Percentiles rank a stretch among this genome's conserved stretches.
Evolutionary conservation across 441 rosid species (phyloP).

Genomic region (Hura crepitans): DNA sequence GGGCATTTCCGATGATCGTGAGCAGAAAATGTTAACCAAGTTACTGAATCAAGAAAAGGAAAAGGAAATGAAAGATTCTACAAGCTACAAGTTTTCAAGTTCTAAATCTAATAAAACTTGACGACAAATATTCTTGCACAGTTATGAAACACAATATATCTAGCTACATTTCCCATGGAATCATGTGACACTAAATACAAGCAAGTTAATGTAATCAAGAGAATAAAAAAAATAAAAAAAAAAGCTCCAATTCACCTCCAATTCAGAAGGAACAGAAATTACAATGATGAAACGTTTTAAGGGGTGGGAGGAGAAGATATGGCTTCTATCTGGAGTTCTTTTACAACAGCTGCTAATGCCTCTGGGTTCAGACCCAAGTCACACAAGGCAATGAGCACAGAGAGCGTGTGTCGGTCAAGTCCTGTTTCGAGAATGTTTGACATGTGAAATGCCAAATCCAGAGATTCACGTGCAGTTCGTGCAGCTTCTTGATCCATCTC

Average conservation of each 20-base stretch:
- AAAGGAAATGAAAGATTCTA: too few species aligned
- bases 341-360: slow-evolving; percentile 58
- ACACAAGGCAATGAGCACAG: slow-evolving; percentile 60
- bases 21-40: too few species aligned
- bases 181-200: background rate
- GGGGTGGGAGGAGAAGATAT: slow-evolving; percentile 11
- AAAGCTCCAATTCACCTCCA: too few species aligned
- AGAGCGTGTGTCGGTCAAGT: slow-evolving; percentile 62
- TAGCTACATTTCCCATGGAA: background rate
- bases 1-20: too few species aligned
- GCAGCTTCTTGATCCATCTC: slow-evolving; percentile 60
- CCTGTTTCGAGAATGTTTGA: slow-evolving; percentile 65
- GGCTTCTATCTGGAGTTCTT: slow-evolving; percentile 44
- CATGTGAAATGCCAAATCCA: slow-evolving; percentile 64
- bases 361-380: slow-evolving; percentile 76
- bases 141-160: background rate
- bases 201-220: background rate
- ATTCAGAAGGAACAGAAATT: background rate
- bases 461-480: slow-evolving; percentile 54
- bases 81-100: too few species aligned
- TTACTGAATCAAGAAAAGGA: too few species aligned
- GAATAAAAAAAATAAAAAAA: background rate
- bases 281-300: background rate
- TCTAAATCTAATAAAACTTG: too few species aligned
- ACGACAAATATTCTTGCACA: background rate